phyloP scores from a whole-genome alignment of 352 stramenopile species.

The Pythium monospermum region DNA sequence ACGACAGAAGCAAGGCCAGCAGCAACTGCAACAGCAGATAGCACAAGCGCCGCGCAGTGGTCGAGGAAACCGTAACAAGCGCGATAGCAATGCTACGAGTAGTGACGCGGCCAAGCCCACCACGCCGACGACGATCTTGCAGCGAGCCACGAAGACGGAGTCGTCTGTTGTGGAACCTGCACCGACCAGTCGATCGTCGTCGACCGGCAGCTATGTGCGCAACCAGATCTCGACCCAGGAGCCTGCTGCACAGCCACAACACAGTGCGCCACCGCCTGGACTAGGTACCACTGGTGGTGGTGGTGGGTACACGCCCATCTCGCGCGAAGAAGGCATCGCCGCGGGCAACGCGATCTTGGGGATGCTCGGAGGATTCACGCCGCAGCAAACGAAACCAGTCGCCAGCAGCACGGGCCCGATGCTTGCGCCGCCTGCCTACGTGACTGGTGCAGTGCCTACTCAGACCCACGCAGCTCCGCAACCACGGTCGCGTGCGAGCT shows the following conservation, averaged over 20 bases:
- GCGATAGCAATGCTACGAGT: constrained; percentile 33
- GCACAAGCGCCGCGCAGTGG: constrained; percentile 14
- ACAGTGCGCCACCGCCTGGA: neutral
- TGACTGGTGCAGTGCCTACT: constrained; percentile 1
- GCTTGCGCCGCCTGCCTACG: constrained; percentile 10
- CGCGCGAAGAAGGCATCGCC: constrained; percentile 71
- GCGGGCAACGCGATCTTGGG: constrained; percentile 78
- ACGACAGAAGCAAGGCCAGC: constrained; percentile 15
- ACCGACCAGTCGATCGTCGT: neutral
- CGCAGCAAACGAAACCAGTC: constrained; percentile 18
- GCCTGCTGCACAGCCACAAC: neutral
- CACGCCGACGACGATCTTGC: constrained; percentile 56
- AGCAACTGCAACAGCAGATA: constrained; percentile 25
- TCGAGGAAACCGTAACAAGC: constrained; percentile 21
- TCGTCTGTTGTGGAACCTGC: too few species aligned
- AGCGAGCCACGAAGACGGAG: constrained; percentile 28
- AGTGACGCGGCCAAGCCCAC: constrained; percentile 33
- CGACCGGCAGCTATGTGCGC: neutral
- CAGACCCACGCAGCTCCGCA: constrained; percentile 7
- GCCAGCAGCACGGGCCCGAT: constrained; percentile 5
- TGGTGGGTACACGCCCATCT: constrained; percentile 60
- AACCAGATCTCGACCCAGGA: constrained; percentile 14
- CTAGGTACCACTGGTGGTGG: constrained; percentile 3
- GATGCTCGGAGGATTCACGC: constrained; percentile 51
- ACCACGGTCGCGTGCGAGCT: constrained; percentile 15